Base-by-base conservation (phyloP, 176 grass and related monocot species). In the Otatea glauca region DNA sequence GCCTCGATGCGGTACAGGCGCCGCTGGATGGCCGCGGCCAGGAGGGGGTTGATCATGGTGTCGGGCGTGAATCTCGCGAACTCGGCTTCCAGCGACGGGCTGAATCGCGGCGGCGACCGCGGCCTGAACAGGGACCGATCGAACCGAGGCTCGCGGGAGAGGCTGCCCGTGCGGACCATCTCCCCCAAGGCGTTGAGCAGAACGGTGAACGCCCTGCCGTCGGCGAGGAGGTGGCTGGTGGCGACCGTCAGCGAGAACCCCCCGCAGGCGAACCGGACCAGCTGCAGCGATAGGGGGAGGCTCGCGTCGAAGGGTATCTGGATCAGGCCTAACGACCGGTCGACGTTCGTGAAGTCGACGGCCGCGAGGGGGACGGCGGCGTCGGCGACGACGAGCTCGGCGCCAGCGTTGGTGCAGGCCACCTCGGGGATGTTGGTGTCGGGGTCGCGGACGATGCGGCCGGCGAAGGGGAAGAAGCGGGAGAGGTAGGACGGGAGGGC, bases 311-410 rank as follows among this genome's bases (percentile, higher is more conserved):
- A 97, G 24, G 89, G 87, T 7, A 97, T 58, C 47, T 55, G 80
- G 34, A 97, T 93, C 6, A 24, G 75, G 0, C 90, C 71, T 3
- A 91, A 38, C 13, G 94, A 97, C 0, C 5, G 11, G 76, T 89
- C 81, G 20, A 81, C 34, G 67, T 86, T 77, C 6, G 47, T 6
- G 60, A 94, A 97, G 72, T 97, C 78, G 55, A 97, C 45, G 82
- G 49, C 77, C 3, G 85, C 62, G 53, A 97, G 87, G 6, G 82
- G 59, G 29, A 62, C 56, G 4, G 58, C 70, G 64, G 87, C 34
- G 61, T 92, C 82, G 41, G 94, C 91, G 72, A 97, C 79, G 74
- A 97, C 87, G 17, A 97, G 88, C 86, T 97, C 94, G 41, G 89
- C 94, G 35, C 94, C 94, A 35, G 78, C 85, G 80, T 97, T 97